phyloP scores from a whole-genome alignment of 2,329 filamentous ascomycete genomes.

The Metarhizium rileyi region DNA sequence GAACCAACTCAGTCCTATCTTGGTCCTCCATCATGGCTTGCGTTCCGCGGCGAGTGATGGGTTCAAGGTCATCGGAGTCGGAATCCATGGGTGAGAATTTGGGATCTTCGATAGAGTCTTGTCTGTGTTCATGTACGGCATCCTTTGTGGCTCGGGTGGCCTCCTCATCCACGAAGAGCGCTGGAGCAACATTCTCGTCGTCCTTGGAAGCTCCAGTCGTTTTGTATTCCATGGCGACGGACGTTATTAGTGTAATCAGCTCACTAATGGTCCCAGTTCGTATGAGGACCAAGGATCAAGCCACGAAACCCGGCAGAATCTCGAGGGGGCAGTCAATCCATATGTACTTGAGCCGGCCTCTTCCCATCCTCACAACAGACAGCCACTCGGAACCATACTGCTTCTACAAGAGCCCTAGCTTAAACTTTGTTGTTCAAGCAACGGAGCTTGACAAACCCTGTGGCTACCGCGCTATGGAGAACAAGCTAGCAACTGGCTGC shows the following conservation, averaged over 20 bases:
- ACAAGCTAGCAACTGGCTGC: background rate
- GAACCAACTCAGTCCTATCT: slow-evolving; percentile 27
- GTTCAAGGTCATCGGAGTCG: slow-evolving; percentile 1
- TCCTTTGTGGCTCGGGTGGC: background rate
- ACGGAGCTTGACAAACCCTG: background rate
- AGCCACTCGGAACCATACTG: background rate
- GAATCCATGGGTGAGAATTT: background rate
- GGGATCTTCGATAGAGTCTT: background rate
- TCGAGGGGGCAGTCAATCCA: background rate
- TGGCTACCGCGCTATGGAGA: background rate
- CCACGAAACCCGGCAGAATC: background rate
- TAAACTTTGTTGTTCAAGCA: background rate
- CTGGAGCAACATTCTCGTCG: slow-evolving; percentile 1
- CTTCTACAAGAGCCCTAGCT: background rate
- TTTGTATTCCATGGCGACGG: background rate
- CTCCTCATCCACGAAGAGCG: background rate
- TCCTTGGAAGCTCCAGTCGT: background rate
- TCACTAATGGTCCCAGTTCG: background rate
- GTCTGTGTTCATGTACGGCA: background rate
- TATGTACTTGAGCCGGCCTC: background rate
- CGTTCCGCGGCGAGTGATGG: slow-evolving; percentile 5
- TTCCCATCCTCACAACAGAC: background rate
- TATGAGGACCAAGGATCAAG: background rate
- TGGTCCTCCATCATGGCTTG: slow-evolving; percentile 19
- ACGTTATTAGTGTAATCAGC: background rate